Evolutionary conservation across 164 flowering plant genomes (phyloP).

Genomic region (Liquidambar formosana): DNA sequence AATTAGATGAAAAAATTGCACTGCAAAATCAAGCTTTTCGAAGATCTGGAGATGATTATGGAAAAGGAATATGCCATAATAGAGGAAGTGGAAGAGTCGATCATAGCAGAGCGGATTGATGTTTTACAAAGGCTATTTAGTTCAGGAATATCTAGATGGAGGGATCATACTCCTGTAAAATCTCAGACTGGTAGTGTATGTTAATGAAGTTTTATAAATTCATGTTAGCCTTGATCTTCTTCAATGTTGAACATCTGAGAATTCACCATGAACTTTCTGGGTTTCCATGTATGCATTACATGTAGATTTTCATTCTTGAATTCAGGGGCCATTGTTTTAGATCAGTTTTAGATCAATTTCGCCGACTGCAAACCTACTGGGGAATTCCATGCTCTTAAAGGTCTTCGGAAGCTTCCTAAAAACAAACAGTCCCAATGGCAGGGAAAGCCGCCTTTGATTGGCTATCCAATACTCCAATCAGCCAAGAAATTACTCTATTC

Average conservation of each 20-base stretch:
- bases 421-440: no score
- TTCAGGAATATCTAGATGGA: constrained; percentile 62
- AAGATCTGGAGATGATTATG: constrained; percentile 71
- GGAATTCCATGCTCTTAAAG: no score
- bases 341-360: neutral
- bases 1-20: constrained; percentile 68
- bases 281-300: neutral
- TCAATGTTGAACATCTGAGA: neutral
- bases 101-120: constrained; percentile 52
- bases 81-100: constrained; percentile 51
- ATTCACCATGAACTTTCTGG: neutral
- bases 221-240: neutral
- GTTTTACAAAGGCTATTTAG: constrained; percentile 36
- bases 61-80: constrained; percentile 59
- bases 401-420: no score
- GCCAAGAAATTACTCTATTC: no score
- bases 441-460: no score
- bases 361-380: neutral
- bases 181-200: constrained; percentile 5
- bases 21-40: constrained; percentile 63
- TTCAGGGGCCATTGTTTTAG: neutral
- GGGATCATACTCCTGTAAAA: constrained; percentile 38
- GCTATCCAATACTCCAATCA: no score
- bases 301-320: neutral
- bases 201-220: neutral